These are phyloP conservation scores for Mycena crocata DNA, from an alignment of 768 basidiomycete species.

Conservation along the genomic window DNA sequence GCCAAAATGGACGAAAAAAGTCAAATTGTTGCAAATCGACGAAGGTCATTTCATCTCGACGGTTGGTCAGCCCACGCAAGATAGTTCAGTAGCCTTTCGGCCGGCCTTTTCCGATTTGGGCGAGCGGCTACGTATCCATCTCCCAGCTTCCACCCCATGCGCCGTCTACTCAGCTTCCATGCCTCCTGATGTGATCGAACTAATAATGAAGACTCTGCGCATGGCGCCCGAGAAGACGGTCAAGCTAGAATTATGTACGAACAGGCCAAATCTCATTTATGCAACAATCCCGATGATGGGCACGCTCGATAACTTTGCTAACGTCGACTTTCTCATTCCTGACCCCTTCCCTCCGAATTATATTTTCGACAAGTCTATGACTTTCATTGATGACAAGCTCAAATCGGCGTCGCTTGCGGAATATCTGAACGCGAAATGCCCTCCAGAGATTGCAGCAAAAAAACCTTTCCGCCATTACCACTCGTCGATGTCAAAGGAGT, in stretches of 20 bases:
- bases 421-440: background rate
- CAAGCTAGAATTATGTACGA: background rate
- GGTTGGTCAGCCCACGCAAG: conserved; percentile 20
- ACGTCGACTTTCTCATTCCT: background rate
- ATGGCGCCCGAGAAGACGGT: background rate
- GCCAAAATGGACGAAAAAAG: conserved; percentile 4
- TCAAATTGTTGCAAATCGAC: conserved; percentile 31
- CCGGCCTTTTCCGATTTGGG: too few relatives aligned
- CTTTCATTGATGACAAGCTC: conserved; percentile 10
- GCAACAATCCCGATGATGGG: conserved; percentile 3
- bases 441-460: background rate
- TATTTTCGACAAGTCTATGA: background rate
- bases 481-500: conserved; percentile 7
- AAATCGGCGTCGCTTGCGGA: background rate
- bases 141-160: background rate
- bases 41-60: conserved; percentile 36
- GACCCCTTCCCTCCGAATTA: background rate
- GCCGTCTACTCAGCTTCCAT: conserved; percentile 10
- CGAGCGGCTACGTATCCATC: conserved; percentile 12
- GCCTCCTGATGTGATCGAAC: background rate
- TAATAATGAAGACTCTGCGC: background rate
- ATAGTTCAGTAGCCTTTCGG: background rate
- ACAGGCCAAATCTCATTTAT: conserved; percentile 5
- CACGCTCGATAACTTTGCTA: background rate
- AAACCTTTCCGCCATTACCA: conserved; percentile 2